These are phyloP conservation scores for Kwoniella dendrophila DNA, from an alignment of 768 basidiomycete genomes.

Conservation along the genomic window DNA sequence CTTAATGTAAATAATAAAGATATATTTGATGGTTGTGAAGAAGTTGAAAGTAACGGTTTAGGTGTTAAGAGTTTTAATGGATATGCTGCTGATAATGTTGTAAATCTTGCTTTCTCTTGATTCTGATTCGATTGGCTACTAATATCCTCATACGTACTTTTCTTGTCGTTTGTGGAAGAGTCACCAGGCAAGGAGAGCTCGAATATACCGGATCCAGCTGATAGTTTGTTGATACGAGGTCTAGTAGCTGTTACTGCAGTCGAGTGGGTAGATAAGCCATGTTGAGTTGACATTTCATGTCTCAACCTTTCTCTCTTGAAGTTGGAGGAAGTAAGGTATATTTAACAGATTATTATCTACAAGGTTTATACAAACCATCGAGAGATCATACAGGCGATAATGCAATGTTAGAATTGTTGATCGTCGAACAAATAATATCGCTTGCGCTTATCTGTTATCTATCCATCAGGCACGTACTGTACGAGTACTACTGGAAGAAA, in stretches of 20 bases:
- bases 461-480: too few species aligned
- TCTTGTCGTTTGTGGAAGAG: too few species aligned
- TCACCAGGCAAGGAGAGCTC: neutral
- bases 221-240: neutral
- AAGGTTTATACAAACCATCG: too few species aligned
- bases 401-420: too few species aligned
- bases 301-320: neutral
- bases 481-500: too few species aligned
- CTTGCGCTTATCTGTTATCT: too few species aligned
- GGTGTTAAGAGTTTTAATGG: constrained; percentile 87
- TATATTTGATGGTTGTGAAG: constrained; percentile 59
- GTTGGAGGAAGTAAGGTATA: too few species aligned
- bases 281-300: neutral
- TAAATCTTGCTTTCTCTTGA: constrained; percentile 58
- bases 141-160: too few species aligned
- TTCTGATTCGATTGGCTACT: too few species aligned
- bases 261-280: neutral
- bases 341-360: too few species aligned
- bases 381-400: too few species aligned
- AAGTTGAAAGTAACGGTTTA: constrained; percentile 58
- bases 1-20: constrained; percentile 76
- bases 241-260: neutral
- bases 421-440: too few species aligned
- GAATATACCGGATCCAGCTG: constrained; percentile 4
- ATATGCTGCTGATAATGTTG: constrained; percentile 75